phyloP scores from a whole-genome alignment of 2,329 filamentous ascomycete genomes.

The Chaetomiaceae sp. region DNA sequence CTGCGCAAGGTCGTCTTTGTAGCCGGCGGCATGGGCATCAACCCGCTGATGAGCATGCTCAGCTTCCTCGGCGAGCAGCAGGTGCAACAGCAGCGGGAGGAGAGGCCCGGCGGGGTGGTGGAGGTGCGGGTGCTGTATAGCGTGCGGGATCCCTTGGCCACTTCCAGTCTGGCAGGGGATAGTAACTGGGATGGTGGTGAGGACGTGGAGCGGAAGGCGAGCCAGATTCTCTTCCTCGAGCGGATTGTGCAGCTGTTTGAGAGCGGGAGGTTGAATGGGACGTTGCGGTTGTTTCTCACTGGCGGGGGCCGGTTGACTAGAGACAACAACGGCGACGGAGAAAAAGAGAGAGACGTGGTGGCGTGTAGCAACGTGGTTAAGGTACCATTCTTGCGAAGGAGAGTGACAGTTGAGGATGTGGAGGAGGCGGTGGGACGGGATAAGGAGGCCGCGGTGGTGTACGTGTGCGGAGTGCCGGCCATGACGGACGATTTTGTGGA shows the following conservation, averaged over 20 bases:
- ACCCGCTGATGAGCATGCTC: slow-evolving; percentile 72
- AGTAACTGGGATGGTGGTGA: neutral
- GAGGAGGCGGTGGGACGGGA: slow-evolving; percentile 33
- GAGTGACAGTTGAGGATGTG: slow-evolving; percentile 41
- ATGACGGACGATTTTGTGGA: slow-evolving; percentile 64
- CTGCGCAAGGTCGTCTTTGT: slow-evolving; percentile 64
- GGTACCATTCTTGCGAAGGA: slow-evolving; percentile 31
- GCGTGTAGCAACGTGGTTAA: slow-evolving; percentile 20
- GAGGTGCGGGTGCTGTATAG: slow-evolving; percentile 61
- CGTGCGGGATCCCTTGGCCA: slow-evolving; percentile 33
- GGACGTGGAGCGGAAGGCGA: slow-evolving; percentile 16
- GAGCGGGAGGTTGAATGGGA: slow-evolving; percentile 32
- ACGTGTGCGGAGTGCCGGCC: slow-evolving; percentile 59
- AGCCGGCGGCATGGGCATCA: slow-evolving; percentile 77
- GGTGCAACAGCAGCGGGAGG: too few species aligned
- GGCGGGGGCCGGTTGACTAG: slow-evolving; percentile 17
- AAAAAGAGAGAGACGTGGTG: slow-evolving; percentile 7
- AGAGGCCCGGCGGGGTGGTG: neutral
- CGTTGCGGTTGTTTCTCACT: slow-evolving; percentile 44
- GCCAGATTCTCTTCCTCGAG: slow-evolving; percentile 45
- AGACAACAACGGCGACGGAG: slow-evolving; percentile 7
- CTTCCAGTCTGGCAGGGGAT: neutral
- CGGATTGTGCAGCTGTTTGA: slow-evolving; percentile 40
- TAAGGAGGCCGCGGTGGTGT: slow-evolving; percentile 45
- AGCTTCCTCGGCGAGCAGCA: slow-evolving; percentile 48